Evolutionary conservation across 148 eudicot species (phyloP).

Genomic region (Rheum nobile): DNA sequence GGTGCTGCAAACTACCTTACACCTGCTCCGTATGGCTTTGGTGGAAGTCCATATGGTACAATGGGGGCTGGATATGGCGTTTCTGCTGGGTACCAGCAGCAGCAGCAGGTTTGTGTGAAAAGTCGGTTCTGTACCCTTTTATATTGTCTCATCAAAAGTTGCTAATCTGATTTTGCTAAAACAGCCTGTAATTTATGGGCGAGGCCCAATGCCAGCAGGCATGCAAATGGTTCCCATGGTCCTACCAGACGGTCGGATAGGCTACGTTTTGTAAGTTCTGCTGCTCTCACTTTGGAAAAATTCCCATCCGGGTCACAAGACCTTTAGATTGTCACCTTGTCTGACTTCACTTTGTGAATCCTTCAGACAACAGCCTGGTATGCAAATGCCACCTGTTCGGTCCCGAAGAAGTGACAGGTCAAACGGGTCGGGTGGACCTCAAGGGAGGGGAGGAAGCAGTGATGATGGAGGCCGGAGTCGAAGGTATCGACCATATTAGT

Average conservation of each 20-base stretch:
- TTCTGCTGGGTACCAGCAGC: constrained; percentile 66
- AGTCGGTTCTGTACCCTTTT: background rate
- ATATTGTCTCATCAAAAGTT: background rate
- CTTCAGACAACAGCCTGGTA: constrained; percentile 91
- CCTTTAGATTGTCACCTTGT: background rate
- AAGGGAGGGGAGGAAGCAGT: constrained; percentile 51
- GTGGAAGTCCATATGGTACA: constrained; percentile 56
- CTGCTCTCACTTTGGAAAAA: background rate
- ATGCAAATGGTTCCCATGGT: constrained; percentile 99
- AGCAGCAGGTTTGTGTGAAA: constrained; percentile 58
- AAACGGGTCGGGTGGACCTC: constrained; percentile 57
- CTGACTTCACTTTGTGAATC: background rate
- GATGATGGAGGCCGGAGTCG: constrained; percentile 47
- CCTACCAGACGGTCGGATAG: constrained; percentile 93
- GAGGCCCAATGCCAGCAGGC: constrained; percentile 93
- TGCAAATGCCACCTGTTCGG: constrained; percentile 44
- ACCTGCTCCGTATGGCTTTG: constrained; percentile 60
- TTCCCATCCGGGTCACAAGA: background rate
- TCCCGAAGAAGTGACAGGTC: constrained; percentile 71
- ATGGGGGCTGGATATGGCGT: constrained; percentile 63
- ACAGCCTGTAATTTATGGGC: constrained; percentile 91
- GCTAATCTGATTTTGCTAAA: background rate
- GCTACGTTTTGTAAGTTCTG: constrained; percentile 89
- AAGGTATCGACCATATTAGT: constrained; percentile 74
- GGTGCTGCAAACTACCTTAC: constrained; percentile 52